Percentiles rank a stretch among this genome's conserved stretches.
These are phyloP conservation scores for Apiospora malaysiana DNA, from an alignment of 2,329 filamentous ascomycete genomes.

Conservation along the genomic window DNA sequence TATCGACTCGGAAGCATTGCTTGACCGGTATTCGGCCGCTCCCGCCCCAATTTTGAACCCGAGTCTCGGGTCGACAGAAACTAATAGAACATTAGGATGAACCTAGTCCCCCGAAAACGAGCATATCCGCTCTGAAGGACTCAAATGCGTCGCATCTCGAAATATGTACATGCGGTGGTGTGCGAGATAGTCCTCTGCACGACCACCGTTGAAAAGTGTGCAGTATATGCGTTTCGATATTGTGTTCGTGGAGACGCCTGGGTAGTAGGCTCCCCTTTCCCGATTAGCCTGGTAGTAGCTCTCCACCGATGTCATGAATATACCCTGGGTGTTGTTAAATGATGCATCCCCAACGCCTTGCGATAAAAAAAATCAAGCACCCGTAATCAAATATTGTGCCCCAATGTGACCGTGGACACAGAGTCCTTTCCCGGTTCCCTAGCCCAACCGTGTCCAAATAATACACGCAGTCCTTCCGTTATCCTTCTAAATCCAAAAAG, in stretches of 20 bases:
- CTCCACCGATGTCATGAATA: not conserved
- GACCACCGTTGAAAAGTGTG: not conserved
- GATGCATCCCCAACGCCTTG: slow-evolving; percentile 16
- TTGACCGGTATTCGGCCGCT: not conserved
- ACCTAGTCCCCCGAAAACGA: slow-evolving; percentile 2
- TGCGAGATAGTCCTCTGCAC: not conserved
- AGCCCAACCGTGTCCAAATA: not conserved
- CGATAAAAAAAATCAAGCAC: slow-evolving; percentile 9
- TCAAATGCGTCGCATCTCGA: not conserved
- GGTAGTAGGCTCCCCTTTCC: not conserved
- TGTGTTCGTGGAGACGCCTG: slow-evolving; percentile 8
- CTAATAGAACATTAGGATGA: not conserved
- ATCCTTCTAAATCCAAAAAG: not conserved
- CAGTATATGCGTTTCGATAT: not conserved
- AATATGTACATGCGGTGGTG: not conserved
- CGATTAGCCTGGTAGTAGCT: not conserved
- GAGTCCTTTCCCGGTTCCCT: not conserved
- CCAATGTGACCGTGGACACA: not conserved
- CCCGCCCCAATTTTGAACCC: not conserved
- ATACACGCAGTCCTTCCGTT: slow-evolving; percentile 1
- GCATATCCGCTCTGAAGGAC: not conserved
- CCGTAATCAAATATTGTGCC: not conserved
- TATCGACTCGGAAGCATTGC: not conserved
- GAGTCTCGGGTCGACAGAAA: not conserved
- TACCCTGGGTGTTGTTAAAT: not conserved